phyloP scores from a whole-genome alignment of 768 basidiomycete species.

The Mycena sanguinolenta region DNA sequence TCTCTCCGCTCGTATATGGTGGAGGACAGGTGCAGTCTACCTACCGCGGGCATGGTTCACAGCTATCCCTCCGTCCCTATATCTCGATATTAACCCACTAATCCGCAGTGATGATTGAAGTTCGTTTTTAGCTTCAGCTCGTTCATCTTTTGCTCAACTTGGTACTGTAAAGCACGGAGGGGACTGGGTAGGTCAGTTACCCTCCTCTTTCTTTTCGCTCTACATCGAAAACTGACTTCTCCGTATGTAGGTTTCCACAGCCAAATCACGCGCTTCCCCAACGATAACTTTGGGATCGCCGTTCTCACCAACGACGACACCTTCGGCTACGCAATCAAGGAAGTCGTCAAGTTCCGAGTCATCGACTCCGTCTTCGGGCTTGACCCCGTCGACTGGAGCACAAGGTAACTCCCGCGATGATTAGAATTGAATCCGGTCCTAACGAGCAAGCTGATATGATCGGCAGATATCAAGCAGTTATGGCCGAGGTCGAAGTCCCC shows the following conservation, averaged over 20 bases:
- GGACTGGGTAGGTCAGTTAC: background rate
- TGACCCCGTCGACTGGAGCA: constrained; percentile 4
- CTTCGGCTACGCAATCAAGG: background rate
- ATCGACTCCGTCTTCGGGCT: background rate
- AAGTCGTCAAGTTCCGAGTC: no score
- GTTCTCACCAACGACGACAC: constrained; percentile 18
- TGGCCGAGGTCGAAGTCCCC: background rate
- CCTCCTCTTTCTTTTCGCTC: no score
- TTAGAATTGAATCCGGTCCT: background rate
- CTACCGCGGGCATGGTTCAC: constrained; percentile 15
- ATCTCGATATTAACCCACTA: background rate
- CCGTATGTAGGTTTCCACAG: background rate
- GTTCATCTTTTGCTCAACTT: background rate
- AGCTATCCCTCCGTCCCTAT: background rate
- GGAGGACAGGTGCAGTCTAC: constrained; percentile 3
- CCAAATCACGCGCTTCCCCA: constrained; percentile 7
- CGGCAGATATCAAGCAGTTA: background rate
- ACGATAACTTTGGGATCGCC: constrained; percentile 4
- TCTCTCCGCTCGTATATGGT: constrained; percentile 13
- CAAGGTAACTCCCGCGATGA: background rate
- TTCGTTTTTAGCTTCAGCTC: background rate
- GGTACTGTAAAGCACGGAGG: background rate
- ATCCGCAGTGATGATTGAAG: background rate
- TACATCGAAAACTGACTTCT: no score
- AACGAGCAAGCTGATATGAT: background rate